phyloP scores from a whole-genome alignment of 78 protist species.

The Isochrysis galbana region DNA sequence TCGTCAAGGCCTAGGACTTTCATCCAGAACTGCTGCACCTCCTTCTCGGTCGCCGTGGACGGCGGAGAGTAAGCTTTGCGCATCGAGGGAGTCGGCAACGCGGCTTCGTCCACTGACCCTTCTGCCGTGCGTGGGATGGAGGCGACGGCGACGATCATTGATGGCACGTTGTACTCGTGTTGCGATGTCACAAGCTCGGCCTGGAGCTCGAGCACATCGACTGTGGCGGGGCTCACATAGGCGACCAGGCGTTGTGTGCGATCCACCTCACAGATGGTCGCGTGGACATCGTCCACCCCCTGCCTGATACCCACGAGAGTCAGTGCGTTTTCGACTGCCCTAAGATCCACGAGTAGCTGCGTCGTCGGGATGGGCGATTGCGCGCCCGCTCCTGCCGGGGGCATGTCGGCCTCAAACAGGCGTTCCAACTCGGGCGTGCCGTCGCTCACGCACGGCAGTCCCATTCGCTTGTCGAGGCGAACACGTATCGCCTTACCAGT shows the following conservation, averaged over 20 bases:
- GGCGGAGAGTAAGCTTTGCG: neutral
- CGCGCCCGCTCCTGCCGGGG: neutral
- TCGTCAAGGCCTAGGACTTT: neutral
- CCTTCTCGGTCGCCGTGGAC: neutral
- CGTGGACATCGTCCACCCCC: neutral
- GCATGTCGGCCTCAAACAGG: neutral
- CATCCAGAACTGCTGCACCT: neutral
- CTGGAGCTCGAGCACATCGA: neutral
- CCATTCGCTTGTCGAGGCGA: neutral
- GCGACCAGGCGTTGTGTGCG: neutral
- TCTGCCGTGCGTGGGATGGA: neutral
- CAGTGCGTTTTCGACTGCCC: neutral
- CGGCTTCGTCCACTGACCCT: neutral
- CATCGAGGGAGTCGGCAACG: neutral
- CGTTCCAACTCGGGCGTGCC: neutral
- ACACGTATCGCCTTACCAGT: neutral
- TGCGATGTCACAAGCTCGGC: neutral
- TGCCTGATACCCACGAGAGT: neutral
- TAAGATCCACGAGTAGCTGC: neutral
- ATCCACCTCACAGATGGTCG: neutral
- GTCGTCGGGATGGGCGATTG: neutral
- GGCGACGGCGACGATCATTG: neutral
- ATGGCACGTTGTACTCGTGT: neutral
- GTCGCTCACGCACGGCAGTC: neutral
- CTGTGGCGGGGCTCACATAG: neutral